A percentile compares a stretch with the other conserved stretches of the same genome.
Conservation (phyloP, 805 yeast genomes). For the Deakozyma indianensis region DNA sequence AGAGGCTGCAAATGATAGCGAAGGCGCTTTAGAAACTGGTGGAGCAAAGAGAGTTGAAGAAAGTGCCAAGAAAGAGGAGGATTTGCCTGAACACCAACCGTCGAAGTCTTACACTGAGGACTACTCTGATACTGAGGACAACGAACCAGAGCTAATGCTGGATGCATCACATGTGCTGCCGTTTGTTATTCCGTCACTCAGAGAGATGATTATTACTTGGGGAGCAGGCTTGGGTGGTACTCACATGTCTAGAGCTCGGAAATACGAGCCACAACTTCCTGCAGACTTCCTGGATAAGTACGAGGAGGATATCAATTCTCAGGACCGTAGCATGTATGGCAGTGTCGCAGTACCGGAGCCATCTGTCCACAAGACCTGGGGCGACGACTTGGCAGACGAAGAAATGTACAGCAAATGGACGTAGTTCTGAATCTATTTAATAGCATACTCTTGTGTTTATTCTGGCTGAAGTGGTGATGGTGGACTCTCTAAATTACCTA, state of each 20-base stretch:
- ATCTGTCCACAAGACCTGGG: conserved; percentile 15
- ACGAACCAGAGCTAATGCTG: conserved; percentile 13
- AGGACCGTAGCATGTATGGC: conserved; percentile 6
- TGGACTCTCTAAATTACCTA: no score
- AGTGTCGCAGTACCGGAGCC: conserved; percentile 12
- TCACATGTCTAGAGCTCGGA: conserved; percentile 35
- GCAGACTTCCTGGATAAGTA: conserved; percentile 53
- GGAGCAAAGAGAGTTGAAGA: background rate
- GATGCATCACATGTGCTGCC: conserved; percentile 26
- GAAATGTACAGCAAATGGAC: conserved; percentile 4
- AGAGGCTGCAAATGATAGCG: background rate
- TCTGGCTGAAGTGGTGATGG: no score
- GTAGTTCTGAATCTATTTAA: background rate
- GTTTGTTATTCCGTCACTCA: conserved; percentile 54
- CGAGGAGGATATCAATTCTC: conserved; percentile 30
- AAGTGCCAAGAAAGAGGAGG: background rate
- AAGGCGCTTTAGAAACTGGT: conserved; percentile 2
- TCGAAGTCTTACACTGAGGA: background rate
- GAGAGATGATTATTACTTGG: conserved; percentile 60
- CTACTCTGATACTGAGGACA: background rate
- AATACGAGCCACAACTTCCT: conserved; percentile 62
- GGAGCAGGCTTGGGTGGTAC: conserved; percentile 64
- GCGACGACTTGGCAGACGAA: conserved; percentile 12
- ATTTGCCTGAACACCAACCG: background rate
- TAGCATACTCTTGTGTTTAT: no score